Base-by-base conservation (phyloP, 805 yeast genomes). In the Hanseniaspora hatyaiensis region DNA sequence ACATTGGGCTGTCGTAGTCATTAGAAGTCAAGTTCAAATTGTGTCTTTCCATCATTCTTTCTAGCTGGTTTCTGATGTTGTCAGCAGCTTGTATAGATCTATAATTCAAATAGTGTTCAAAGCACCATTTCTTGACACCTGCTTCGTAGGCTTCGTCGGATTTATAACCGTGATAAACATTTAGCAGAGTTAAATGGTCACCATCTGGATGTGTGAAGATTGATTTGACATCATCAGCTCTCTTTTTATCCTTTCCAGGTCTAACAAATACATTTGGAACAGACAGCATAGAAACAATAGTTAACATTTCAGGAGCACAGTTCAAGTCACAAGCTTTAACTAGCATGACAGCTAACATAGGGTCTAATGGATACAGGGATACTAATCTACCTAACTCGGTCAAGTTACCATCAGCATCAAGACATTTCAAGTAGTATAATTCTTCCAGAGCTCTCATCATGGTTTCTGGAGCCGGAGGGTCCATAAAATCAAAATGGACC, bases 381-480 rank as follows among this genome's bases (percentile, higher is more conserved):
- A 96, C 94, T 58, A 81, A 63, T 56, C 96, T 74, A 51, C 98
- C 98, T 52, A 89, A 68, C 1, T 92, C 75, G 0, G 97, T 92
- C 55, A 89, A 67, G 47, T 82, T 80, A 52, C 97, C 98, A 40
- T 86, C 89, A 61, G 92, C 96, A 55, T 85, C 84, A 46, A 89
- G 72, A 67, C 96, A 92, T 19, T 82, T 80, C 52, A 89, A 69
- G 61, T 86, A 92, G 61, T 92, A 88, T 58, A 89, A 72, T 64
- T 89, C 98, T 64, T 89, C 98, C 53, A 89, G 69, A 0, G 97
- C 97, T 62, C 98, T 75, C 98, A 92, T 92, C 98, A 89, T 92
- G 6, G 98, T 92, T 65, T 89, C 98, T 8, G 98, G 98, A 2
- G 97, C 97, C 12, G 98, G 98, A 6, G 98, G 97, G 61, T 89